Conservation (phyloP, 1,284 basidiomycete species). For the Apiotrichum montevideense region DNA sequence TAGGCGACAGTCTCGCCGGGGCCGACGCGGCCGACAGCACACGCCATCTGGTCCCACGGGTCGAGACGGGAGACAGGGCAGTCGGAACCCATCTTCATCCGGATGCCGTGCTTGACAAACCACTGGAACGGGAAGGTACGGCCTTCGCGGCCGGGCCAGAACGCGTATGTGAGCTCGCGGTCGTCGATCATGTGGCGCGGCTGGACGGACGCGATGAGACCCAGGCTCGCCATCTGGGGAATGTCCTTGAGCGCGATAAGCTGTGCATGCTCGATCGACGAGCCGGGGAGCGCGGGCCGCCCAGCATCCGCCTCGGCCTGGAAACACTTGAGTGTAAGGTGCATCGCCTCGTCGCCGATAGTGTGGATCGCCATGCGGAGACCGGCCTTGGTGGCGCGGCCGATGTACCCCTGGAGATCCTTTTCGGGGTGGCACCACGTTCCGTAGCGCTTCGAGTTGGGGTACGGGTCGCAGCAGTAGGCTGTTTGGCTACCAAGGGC, state of each 20-base stretch:
- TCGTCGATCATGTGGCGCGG: slow-evolving; percentile 38
- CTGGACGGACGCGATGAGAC: slow-evolving; percentile 35
- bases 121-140: slow-evolving; percentile 30
- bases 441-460: slow-evolving; percentile 23
- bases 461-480: slow-evolving; percentile 36
- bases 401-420: slow-evolving; percentile 22
- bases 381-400: slow-evolving; percentile 12
- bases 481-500: slow-evolving; percentile 27
- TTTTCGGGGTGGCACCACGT: slow-evolving; percentile 17
- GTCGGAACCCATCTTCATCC: slow-evolving; percentile 33
- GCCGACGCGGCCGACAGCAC: slow-evolving; percentile 19
- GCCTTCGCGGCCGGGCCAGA: slow-evolving; percentile 30
- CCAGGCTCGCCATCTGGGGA: slow-evolving; percentile 22
- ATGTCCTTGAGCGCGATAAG: slow-evolving; percentile 28
- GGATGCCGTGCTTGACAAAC: slow-evolving; percentile 25
- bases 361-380: slow-evolving; percentile 35
- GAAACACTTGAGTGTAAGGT: slow-evolving; percentile 23
- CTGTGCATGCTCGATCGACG: slow-evolving; percentile 39
- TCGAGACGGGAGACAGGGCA: slow-evolving; percentile 31
- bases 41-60: slow-evolving; percentile 37
- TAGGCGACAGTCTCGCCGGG: slow-evolving; percentile 5
- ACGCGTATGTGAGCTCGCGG: slow-evolving; percentile 25
- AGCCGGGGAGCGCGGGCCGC: slow-evolving; percentile 20
- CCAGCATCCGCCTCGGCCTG: slow-evolving; percentile 5
- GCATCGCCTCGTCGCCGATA: slow-evolving; percentile 36